phyloP scores from a whole-genome alignment of 2,329 filamentous ascomycete species.

The Cercospora berteroae region DNA sequence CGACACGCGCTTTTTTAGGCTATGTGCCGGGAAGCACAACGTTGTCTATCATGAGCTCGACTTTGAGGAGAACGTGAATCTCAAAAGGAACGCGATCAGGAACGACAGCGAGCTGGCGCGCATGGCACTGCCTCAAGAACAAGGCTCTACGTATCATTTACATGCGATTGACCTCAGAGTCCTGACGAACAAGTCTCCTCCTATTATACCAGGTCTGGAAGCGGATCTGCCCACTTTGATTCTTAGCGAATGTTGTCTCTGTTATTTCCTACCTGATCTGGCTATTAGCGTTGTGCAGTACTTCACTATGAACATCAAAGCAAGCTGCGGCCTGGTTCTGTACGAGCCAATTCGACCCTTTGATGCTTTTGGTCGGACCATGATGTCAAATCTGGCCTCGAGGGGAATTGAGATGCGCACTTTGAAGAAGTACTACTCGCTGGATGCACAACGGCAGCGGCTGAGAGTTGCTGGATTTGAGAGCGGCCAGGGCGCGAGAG shows the following conservation, averaged over 20 bases:
- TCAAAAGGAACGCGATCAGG: slow-evolving; percentile 31
- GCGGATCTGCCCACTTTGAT: slow-evolving; percentile 71
- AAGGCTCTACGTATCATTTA: slow-evolving; percentile 49
- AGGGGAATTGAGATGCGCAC: slow-evolving; percentile 84
- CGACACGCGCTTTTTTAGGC: slow-evolving; percentile 81
- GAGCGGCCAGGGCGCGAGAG: slow-evolving; percentile 55
- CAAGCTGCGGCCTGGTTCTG: slow-evolving; percentile 62
- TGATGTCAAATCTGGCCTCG: slow-evolving; percentile 83
- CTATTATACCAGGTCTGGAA: slow-evolving; percentile 47
- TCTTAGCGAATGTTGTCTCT: slow-evolving; percentile 92
- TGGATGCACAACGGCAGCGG: slow-evolving; percentile 66
- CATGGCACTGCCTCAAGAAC: slow-evolving; percentile 24
- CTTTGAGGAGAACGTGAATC: slow-evolving; percentile 65
- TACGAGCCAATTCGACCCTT: slow-evolving; percentile 87
- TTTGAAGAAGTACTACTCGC: slow-evolving; percentile 66
- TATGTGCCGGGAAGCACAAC: slow-evolving; percentile 50
- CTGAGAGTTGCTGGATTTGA: slow-evolving; percentile 66
- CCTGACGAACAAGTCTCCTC: slow-evolving; percentile 43
- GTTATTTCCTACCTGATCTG: slow-evolving; percentile 71
- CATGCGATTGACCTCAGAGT: slow-evolving; percentile 67
- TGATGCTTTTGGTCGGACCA: slow-evolving; percentile 85
- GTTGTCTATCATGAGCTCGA: slow-evolving; percentile 90
- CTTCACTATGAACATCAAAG: slow-evolving; percentile 40
- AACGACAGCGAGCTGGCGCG: slow-evolving; percentile 26
- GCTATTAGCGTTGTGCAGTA: slow-evolving; percentile 52